Base-by-base conservation (phyloP, 192 early-diverging fungal genomes). In the Rhizophagus clarus region DNA sequence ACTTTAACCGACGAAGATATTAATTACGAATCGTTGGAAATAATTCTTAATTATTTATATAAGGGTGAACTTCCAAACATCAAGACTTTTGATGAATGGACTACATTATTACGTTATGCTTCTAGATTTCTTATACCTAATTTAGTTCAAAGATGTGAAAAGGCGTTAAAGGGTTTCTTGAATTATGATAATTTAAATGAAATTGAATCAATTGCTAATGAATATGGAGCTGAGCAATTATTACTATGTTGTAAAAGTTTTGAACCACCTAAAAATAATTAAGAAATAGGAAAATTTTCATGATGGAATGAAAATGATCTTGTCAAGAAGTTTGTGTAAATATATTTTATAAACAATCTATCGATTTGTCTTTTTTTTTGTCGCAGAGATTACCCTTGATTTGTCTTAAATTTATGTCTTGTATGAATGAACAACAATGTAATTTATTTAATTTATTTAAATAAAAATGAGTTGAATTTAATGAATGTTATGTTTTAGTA, bases 61-160 rank as follows among this genome's bases (percentile, higher is more conserved):
- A 72, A 32, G 14, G 40, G 70, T 28, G 24, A 7, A 1, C 1
- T 72, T 10, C 42, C 70, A 32, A 7, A 34, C 4, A 40, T 69
- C 34, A 4, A 12, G 8, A 69, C 7, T 9, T 34, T 34, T 69
- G 34, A 69, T 69, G 31, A 69, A 9, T 69, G 67, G 67, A 15
- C 31, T 7, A 26, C 12, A 22, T 69, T 69, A 37, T 32, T 69
- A 32, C 31, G 20, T 8, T n/a, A 8, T 0, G 67, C 67, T 69
- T 69, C 67, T 15, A 69, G 67, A 69, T 69, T 69, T 22, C 31
- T 69, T 22, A 69, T 69, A 32, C 34, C 31, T 20, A 22, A 12
- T 32, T 69, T 69, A 69, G 40, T 69, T 69, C 67, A 69, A 34
- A 69, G 67, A 9, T 69, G 67, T 69, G 67, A 69, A 69, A 69